Evolutionary conservation across 768 basidiomycete genomes (phyloP).

Genomic region (Boletus subparvulus): DNA sequence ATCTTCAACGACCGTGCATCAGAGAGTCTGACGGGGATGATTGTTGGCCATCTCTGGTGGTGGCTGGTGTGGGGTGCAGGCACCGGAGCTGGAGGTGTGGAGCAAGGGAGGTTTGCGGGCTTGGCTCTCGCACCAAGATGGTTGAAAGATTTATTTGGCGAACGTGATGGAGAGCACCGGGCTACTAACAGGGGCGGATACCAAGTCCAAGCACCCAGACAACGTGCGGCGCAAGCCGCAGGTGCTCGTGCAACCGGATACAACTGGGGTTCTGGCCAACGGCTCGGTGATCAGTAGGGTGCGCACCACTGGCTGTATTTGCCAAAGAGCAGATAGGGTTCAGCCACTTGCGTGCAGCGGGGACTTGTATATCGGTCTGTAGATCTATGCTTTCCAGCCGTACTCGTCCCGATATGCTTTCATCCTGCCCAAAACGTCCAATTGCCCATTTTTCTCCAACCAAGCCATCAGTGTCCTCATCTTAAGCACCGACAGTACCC

Average conservation of each 20-base stretch:
- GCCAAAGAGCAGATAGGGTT: not conserved
- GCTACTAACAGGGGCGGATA: constrained; percentile 48
- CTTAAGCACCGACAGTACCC: constrained; percentile 76
- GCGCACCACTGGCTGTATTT: not conserved
- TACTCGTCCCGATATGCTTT: constrained; percentile 53
- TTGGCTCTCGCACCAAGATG: constrained; percentile 58
- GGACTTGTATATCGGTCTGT: not conserved
- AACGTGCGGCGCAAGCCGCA: constrained; percentile 22
- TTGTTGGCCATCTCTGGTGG: constrained; percentile 83
- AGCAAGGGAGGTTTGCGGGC: constrained; percentile 37
- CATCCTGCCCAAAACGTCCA: constrained; percentile 69
- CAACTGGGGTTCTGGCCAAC: constrained; percentile 55
- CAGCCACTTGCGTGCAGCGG: not conserved
- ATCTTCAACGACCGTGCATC: constrained; percentile 64
- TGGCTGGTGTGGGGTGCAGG: constrained; percentile 60
- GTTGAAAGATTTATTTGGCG: constrained; percentile 52
- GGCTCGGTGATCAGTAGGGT: constrained; percentile 40
- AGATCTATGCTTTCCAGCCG: constrained; percentile 25
- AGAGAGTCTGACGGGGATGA: constrained; percentile 60
- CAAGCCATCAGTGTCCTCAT: constrained; percentile 86
- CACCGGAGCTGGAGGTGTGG: constrained; percentile 38
- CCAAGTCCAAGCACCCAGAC: constrained; percentile 57
- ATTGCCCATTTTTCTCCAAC: constrained; percentile 67
- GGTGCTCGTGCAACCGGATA: constrained; percentile 33
- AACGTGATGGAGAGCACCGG: constrained; percentile 32